These are phyloP conservation scores for Saccharomycopsis lassenensis DNA, from an alignment of 805 yeast species.

Conservation along the genomic window DNA sequence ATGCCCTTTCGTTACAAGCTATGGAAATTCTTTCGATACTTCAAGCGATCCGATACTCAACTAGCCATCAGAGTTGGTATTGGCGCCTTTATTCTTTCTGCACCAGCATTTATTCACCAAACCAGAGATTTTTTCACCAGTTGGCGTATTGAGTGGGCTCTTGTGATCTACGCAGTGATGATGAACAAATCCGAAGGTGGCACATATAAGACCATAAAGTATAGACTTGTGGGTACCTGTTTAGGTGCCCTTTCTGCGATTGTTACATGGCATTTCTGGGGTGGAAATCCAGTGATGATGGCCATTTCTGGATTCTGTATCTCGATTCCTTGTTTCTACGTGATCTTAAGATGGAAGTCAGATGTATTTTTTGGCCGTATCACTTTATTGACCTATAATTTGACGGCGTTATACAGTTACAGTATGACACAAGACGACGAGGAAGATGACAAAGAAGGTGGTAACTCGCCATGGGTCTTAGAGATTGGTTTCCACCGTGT, in stretches of 20 bases:
- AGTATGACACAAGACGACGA: conserved; percentile 49
- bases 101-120: conserved; percentile 53
- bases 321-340: conserved; percentile 32
- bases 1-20: conserved; percentile 25
- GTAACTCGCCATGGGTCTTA: conserved; percentile 51
- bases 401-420: conserved; percentile 68
- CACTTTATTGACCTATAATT: conserved; percentile 62
- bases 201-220: conserved; percentile 65
- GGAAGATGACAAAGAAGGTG: conserved; percentile 52
- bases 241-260: conserved; percentile 59
- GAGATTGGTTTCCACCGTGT: conserved; percentile 76
- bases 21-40: conserved; percentile 41
- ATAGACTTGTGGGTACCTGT: conserved; percentile 66
- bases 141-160: conserved; percentile 80
- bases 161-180: conserved; percentile 71
- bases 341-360: conserved; percentile 57
- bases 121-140: conserved; percentile 43
- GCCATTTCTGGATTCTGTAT: conserved; percentile 35
- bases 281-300: conserved; percentile 43
- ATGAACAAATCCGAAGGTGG: conserved; percentile 84
- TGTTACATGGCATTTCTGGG: conserved; percentile 44
- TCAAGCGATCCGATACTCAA: conserved; percentile 57
- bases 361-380: conserved; percentile 57
- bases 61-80: conserved; percentile 72
- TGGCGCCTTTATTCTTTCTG: conserved; percentile 57